Conservation (phyloP, 2,329 filamentous ascomycete species). For the Chrysosporium keratinophilum region DNA sequence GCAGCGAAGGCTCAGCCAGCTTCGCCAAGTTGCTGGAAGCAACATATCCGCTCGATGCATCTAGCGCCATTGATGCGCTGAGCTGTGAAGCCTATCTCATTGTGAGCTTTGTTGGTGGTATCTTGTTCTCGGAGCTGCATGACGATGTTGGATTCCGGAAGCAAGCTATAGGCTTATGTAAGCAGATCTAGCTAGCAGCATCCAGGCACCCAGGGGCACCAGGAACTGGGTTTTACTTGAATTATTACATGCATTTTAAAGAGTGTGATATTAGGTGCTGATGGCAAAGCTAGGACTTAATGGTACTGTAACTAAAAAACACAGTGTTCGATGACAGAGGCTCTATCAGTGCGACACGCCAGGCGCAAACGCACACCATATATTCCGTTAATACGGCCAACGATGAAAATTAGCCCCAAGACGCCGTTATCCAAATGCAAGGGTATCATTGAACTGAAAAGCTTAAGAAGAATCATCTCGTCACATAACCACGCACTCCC, state of each 20-base stretch:
- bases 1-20: slow-evolving; percentile 53
- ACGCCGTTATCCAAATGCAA: neutral
- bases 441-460: slow-evolving; percentile 1
- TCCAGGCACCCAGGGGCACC: too few species aligned
- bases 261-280: too few species aligned
- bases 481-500: slow-evolving; percentile 13
- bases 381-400: neutral
- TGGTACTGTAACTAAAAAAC: too few species aligned
- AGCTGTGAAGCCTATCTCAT: slow-evolving; percentile 13
- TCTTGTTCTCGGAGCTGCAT: neutral
- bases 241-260: too few species aligned
- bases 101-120: slow-evolving; percentile 1
- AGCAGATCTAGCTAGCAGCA: too few species aligned
- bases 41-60: slow-evolving; percentile 61
- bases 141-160: neutral
- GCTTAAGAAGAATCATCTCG: neutral
- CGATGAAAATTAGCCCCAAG: neutral
- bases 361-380: neutral
- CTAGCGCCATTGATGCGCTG: slow-evolving; percentile 54
- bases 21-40: slow-evolving; percentile 54
- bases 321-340: too few species aligned
- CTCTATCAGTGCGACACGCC: too few species aligned
- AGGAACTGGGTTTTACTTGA: too few species aligned
- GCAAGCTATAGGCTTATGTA: too few species aligned
- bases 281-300: too few species aligned